Evolutionary conservation across 164 flowering plant genomes (phyloP), one percentile per base, ranked within the genome.

Genomic region (Amborella trichopoda): DNA sequence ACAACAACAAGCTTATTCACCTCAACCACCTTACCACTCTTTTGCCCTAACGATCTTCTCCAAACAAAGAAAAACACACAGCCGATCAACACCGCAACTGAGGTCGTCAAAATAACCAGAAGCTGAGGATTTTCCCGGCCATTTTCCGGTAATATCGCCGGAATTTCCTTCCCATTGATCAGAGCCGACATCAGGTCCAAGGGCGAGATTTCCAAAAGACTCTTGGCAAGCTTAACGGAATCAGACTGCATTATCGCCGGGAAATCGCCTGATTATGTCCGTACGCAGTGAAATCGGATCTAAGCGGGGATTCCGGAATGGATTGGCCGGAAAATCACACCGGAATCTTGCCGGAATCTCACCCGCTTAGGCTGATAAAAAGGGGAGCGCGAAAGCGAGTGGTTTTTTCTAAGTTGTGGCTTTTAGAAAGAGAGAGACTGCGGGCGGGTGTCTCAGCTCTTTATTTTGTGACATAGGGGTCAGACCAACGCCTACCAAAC

Each of bases 61-160:
- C 83, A 77, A 4, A 83, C 2, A 26, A 78, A 60, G 3, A 75
- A 33, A 23, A 83, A 43, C 2, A 68, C 72, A 46, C 78, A 81
- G 0, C 95, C 95, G 51, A 86, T 65, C 24, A 90, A 57, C 10
- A 85, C 79, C 3, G 95, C 94, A 23, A 85, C 50, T 17, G 94
- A 81, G 5, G 97, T 85, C 17, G 91, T 69, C 13, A 85, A 28
- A 10, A 82, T 38, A 83, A 71, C 69, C 30, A 74, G 55, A 23
- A 78, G n/a, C 63, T 82, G 77, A 4, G 75, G 70, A 46, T 84
- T 84, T 60, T 78, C 78, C 2, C 70, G 16, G 20, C 78, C n/a
- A 6, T 59, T 63, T 3, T 71, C 69, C 38, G 40, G 30, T 8
- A 50, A 48, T 26, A 67, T 61, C 20, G 81, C 52, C 8, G 70